Percentiles rank a stretch among this genome's conserved stretches.
phyloP scores from a whole-genome alignment of 805 yeast species.

The Saccharomycopsis sp. region DNA sequence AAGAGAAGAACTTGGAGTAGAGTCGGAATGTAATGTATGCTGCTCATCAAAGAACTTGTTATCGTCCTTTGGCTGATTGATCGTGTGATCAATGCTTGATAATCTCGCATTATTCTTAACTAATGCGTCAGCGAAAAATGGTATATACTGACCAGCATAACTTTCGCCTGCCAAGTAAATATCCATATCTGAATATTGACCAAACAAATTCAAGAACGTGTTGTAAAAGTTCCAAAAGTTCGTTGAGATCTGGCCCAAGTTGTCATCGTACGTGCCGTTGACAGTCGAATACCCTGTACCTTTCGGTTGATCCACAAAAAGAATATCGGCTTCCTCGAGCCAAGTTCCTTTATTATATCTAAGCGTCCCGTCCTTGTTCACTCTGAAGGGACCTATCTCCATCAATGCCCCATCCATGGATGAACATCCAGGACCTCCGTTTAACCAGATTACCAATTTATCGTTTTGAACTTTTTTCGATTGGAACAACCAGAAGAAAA shows the following conservation, averaged over 20 bases:
- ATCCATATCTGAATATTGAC: constrained; percentile 44
- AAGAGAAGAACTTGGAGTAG: constrained; percentile 20
- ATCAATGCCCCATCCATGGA: constrained; percentile 79
- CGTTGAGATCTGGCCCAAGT: constrained; percentile 1
- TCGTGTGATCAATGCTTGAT: neutral
- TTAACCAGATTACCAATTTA: constrained; percentile 58
- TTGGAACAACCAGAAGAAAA: constrained; percentile 67
- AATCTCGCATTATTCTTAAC: constrained; percentile 7
- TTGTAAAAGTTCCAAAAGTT: constrained; percentile 36
- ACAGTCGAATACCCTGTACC: constrained; percentile 63
- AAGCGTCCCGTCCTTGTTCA: constrained; percentile 32
- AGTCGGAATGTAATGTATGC: neutral
- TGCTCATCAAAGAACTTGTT: neutral
- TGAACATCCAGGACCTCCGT: constrained; percentile 86
- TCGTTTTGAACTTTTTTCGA: constrained; percentile 21
- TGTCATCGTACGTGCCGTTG: constrained; percentile 28
- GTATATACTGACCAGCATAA: constrained; percentile 82
- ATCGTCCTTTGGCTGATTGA: neutral
- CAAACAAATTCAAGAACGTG: constrained; percentile 49
- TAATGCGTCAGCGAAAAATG: constrained; percentile 54
- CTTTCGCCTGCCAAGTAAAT: constrained; percentile 73
- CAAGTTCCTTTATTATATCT: constrained; percentile 53
- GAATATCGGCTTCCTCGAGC: constrained; percentile 54
- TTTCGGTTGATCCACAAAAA: constrained; percentile 72
- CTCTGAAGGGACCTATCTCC: constrained; percentile 70